Percentiles rank a stretch among this genome's conserved stretches.
Evolutionary conservation across 2,329 filamentous ascomycete species (phyloP).

Genomic region (Epichloe aotearoae): DNA sequence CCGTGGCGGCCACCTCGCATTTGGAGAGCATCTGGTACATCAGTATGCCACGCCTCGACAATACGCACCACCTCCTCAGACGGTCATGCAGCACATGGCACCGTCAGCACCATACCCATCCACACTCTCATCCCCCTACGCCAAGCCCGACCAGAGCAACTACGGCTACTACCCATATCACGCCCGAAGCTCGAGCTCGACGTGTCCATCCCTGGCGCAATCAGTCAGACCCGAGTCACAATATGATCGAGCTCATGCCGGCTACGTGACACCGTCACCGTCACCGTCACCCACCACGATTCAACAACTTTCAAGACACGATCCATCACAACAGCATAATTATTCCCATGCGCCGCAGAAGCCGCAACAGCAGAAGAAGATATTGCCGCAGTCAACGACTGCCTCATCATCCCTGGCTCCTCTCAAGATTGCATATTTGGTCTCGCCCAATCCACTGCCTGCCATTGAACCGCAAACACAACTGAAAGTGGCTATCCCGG

Average conservation of each 20-base stretch:
- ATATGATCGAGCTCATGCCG: conserved; percentile 25
- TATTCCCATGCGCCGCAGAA: background rate
- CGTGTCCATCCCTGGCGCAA: conserved; percentile 17
- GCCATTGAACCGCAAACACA: conserved; percentile 21
- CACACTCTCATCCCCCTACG: conserved; percentile 30
- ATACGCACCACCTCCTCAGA: conserved; percentile 23
- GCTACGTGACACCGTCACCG: conserved; percentile 25
- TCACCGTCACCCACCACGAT: conserved; percentile 21
- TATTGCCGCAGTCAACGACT: conserved; percentile 4
- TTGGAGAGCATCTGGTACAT: conserved; percentile 19
- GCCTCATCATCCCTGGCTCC: conserved; percentile 19
- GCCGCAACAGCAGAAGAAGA: background rate
- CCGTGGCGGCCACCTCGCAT: conserved; percentile 19
- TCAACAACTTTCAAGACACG: conserved; percentile 14
- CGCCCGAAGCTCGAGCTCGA: conserved; percentile 15
- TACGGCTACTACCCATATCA: conserved; percentile 18
- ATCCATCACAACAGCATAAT: conserved; percentile 11
- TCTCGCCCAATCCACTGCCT: conserved; percentile 18
- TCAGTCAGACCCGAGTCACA: conserved; percentile 18
- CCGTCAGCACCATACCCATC: conserved; percentile 20
- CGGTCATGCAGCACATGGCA: conserved; percentile 15
- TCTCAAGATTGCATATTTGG: conserved; percentile 22
- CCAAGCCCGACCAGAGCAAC: conserved; percentile 25
- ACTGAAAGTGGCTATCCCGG: conserved; percentile 11
- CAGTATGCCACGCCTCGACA: conserved; percentile 22